These are phyloP conservation scores for Trichoderma breve DNA, from an alignment of 2,329 filamentous ascomycete species.

Conservation along the genomic window DNA sequence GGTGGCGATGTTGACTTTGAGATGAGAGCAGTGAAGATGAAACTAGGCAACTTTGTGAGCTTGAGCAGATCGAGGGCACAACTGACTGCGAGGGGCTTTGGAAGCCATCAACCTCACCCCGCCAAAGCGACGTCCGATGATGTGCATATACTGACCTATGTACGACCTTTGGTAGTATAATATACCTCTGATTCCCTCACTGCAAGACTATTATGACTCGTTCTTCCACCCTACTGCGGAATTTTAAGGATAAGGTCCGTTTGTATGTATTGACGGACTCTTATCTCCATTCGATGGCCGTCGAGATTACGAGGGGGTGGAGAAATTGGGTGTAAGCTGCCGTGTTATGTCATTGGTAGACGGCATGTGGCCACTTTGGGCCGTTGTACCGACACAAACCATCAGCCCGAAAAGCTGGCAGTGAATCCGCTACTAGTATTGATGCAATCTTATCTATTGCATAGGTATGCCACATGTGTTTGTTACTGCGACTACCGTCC, in stretches of 20 bases:
- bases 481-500: background rate
- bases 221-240: background rate
- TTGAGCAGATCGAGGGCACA: background rate
- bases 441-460: background rate
- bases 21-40: background rate
- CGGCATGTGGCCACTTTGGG: background rate
- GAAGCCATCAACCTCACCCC: background rate
- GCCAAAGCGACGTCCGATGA: background rate
- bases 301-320: background rate
- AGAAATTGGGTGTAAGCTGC: background rate
- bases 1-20: background rate
- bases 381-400: background rate
- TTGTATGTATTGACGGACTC: background rate
- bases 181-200: background rate
- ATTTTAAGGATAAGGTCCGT: background rate
- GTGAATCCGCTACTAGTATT: background rate
- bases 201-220: background rate
- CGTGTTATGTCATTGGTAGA: background rate
- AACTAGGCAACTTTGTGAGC: background rate
- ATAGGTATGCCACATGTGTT: background rate
- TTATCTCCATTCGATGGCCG: background rate
- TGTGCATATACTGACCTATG: background rate
- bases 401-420: background rate
- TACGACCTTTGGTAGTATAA: background rate
- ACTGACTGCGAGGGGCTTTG: background rate